phyloP scores from a whole-genome alignment of 768 basidiomycete genomes.

The Gloeostereum incarnatum region DNA sequence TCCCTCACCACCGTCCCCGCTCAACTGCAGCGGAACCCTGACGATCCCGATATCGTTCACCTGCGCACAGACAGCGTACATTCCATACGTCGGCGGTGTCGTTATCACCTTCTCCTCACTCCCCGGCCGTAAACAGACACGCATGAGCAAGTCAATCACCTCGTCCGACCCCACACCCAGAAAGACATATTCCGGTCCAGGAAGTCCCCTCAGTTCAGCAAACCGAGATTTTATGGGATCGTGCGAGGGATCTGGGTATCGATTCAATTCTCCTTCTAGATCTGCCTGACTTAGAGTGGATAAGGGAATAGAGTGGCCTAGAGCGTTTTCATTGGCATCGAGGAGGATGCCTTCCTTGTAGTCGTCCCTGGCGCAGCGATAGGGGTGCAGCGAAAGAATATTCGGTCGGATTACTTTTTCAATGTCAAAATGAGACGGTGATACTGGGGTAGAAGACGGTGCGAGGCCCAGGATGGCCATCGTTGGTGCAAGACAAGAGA shows the following conservation, averaged over 20 bases:
- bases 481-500: too few relatives aligned
- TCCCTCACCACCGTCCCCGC: slow-evolving; percentile 55
- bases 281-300: slow-evolving; percentile 26
- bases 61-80: slow-evolving; percentile 93
- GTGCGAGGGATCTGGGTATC: slow-evolving; percentile 93
- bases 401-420: slow-evolving; percentile 86
- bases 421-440: slow-evolving; percentile 79
- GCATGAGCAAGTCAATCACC: slow-evolving; percentile 88
- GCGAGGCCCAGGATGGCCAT: slow-evolving; percentile 64
- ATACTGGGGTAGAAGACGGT: slow-evolving; percentile 27
- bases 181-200: slow-evolving; percentile 63
- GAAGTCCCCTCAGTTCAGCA: slow-evolving; percentile 61
- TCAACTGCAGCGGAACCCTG: slow-evolving; percentile 62
- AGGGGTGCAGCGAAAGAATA: slow-evolving; percentile 85
- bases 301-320: slow-evolving; percentile 70
- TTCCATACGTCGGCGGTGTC: slow-evolving; percentile 95
- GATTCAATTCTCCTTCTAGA: slow-evolving; percentile 59
- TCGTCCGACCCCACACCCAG: slow-evolving; percentile 97
- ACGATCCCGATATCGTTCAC: slow-evolving; percentile 87
- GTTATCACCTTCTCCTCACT: slow-evolving; percentile 79
- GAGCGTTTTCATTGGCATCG: slow-evolving; percentile 96
- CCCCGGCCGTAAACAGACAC: slow-evolving; percentile 75
- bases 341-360: slow-evolving; percentile 87
- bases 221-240: slow-evolving; percentile 69
- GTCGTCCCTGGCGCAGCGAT: slow-evolving; percentile 95